phyloP scores from a whole-genome alignment of 768 basidiomycete genomes.

The Filobasidium floriforme region DNA sequence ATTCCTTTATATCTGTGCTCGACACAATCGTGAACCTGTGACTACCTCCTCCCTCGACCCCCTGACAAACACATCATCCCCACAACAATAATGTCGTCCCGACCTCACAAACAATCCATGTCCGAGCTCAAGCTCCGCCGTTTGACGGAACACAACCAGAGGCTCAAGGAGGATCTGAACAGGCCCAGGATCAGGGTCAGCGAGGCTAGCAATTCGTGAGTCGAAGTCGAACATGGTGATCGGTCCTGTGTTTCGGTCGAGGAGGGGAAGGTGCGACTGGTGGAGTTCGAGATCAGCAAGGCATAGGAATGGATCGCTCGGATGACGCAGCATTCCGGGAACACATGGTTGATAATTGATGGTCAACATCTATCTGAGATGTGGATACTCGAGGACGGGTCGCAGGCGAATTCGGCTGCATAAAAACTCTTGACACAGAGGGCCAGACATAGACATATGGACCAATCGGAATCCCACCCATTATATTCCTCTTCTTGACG shows the following conservation, averaged over 20 bases:
- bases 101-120: slow-evolving; percentile 72
- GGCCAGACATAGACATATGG: no score
- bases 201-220: slow-evolving; percentile 79
- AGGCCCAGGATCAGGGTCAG: slow-evolving; percentile 84
- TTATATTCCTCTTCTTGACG: no score
- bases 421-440: no score
- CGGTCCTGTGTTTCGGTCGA: no score
- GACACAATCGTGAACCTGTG: not conserved
- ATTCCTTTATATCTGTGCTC: not conserved
- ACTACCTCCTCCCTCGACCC: not conserved
- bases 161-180: slow-evolving; percentile 78
- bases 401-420: no score
- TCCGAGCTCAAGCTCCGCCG: slow-evolving; percentile 92
- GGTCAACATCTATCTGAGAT: no score
- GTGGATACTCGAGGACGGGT: no score
- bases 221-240: slow-evolving; percentile 18
- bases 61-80: not conserved
- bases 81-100: slow-evolving; percentile 20
- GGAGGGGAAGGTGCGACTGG: not conserved
- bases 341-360: no score
- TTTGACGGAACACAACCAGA: slow-evolving; percentile 85
- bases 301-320: not conserved
- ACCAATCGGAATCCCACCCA: no score
- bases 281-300: not conserved
- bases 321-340: no score